Evolutionary conservation across 768 basidiomycete genomes (phyloP).

Genomic region (Sarcodon sp.): DNA sequence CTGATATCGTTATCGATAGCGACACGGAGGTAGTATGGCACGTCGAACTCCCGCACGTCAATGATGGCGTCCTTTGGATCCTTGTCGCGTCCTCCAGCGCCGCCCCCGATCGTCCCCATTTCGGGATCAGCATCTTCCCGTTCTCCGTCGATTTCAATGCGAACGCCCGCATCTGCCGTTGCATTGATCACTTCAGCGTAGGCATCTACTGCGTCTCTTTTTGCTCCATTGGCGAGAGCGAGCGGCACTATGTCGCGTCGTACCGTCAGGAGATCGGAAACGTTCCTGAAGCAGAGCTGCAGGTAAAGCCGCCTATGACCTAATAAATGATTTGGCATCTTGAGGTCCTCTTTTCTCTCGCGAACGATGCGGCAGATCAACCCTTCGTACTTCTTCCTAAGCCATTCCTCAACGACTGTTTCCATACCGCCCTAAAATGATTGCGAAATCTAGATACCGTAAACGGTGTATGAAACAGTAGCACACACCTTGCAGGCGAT

Average conservation of each 20-base stretch:
- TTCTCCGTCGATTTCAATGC: conserved; percentile 58
- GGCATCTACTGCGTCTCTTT: conserved; percentile 90
- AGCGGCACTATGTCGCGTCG: conserved; percentile 84
- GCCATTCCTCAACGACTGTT: conserved; percentile 87
- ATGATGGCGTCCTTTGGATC: conserved; percentile 90
- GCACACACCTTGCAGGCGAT: conserved; percentile 75
- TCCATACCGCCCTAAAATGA: conserved; percentile 63
- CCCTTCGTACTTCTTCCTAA: conserved; percentile 88
- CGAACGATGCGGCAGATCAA: conserved; percentile 67
- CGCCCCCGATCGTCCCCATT: conserved; percentile 3
- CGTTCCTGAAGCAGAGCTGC: conserved; percentile 83
- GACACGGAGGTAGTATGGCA: conserved; percentile 96
- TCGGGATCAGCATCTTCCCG: conserved; percentile 33
- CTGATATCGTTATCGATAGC: conserved; percentile 98
- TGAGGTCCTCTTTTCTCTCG: conserved; percentile 85
- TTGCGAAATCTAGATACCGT: not conserved
- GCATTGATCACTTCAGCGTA: conserved; percentile 93
- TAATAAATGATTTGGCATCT: conserved; percentile 92
- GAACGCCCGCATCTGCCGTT: conserved; percentile 51
- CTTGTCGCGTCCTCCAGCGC: conserved; percentile 36
- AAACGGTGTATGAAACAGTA: not conserved
- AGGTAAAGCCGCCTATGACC: conserved; percentile 87
- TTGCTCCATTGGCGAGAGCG: conserved; percentile 81
- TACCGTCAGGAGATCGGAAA: conserved; percentile 82
- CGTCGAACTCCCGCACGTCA: conserved; percentile 93